phyloP scores from a whole-genome alignment of 192 early-diverging fungal genomes.

The Pecoramyces ruminantium region DNA sequence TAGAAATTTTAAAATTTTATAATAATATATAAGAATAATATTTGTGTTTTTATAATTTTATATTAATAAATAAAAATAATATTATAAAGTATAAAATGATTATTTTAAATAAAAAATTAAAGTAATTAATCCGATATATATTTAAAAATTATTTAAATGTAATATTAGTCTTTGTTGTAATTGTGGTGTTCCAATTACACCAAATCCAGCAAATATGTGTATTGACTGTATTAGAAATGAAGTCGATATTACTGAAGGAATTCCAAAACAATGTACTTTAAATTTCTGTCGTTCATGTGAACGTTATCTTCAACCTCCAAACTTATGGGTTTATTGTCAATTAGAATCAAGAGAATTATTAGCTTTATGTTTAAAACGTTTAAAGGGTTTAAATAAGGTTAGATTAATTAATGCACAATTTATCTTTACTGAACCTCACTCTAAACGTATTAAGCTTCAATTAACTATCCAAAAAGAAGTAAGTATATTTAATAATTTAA shows the following conservation, averaged over 20 bases:
- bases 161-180: conserved; percentile 78
- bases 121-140: too few relatives aligned
- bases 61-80: too few relatives aligned
- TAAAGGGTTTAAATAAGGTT: conserved; percentile 80
- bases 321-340: conserved; percentile 70
- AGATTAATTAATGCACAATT: conserved; percentile 93
- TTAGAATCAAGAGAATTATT: conserved; percentile 84
- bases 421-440: conserved; percentile 94
- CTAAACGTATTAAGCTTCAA: conserved; percentile 86
- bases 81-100: too few relatives aligned
- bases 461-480: conserved; percentile 97
- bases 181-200: conserved; percentile 85
- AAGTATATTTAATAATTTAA: not conserved
- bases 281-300: conserved; percentile 96
- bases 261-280: conserved; percentile 87
- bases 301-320: conserved; percentile 90
- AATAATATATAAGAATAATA: too few relatives aligned
- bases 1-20: not conserved
- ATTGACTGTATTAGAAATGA: conserved; percentile 91
- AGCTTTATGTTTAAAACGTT: conserved; percentile 80
- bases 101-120: too few relatives aligned
- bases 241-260: conserved; percentile 96
- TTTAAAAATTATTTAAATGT: not conserved
- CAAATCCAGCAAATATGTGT: conserved; percentile 97
- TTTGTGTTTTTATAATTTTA: too few relatives aligned